phyloP scores from a whole-genome alignment of 2,329 filamentous ascomycete species.

The Ascosphaera apis region DNA sequence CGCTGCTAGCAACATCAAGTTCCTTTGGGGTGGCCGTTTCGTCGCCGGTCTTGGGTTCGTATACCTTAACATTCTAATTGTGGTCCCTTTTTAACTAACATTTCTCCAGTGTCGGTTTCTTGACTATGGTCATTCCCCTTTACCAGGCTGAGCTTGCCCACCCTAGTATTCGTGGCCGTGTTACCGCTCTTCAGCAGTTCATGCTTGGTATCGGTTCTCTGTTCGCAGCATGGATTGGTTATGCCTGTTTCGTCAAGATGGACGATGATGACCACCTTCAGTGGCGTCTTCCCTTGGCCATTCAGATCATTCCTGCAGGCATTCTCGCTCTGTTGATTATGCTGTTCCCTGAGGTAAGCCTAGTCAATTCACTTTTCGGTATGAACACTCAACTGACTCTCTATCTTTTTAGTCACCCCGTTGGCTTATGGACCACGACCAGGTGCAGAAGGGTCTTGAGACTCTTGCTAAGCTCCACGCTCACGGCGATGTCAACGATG shows the following conservation, averaged over 20 bases:
- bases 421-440: slow-evolving; percentile 54
- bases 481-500: slow-evolving; percentile 39
- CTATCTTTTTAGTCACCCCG: slow-evolving; percentile 28
- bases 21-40: slow-evolving; percentile 46
- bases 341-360: slow-evolving; percentile 41
- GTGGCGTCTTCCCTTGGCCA: slow-evolving; percentile 42
- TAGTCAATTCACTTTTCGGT: background rate
- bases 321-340: slow-evolving; percentile 42
- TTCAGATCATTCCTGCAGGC: slow-evolving; percentile 47
- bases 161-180: slow-evolving; percentile 50
- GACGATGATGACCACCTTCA: slow-evolving; percentile 24
- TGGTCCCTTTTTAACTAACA: slow-evolving; percentile 1
- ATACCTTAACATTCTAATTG: slow-evolving; percentile 9
- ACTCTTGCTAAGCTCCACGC: slow-evolving; percentile 49
- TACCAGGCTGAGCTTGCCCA: slow-evolving; percentile 65
- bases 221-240: slow-evolving; percentile 50
- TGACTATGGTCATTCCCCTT: slow-evolving; percentile 43
- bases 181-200: slow-evolving; percentile 59
- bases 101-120: slow-evolving; percentile 28
- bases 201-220: slow-evolving; percentile 60
- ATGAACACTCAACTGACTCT: background rate
- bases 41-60: slow-evolving; percentile 42
- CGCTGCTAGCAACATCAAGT: slow-evolving; percentile 34
- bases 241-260: slow-evolving; percentile 35
- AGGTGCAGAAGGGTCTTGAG: slow-evolving; percentile 38